phyloP scores from a whole-genome alignment of 768 basidiomycete genomes.

The Macrocybe gigantea region DNA sequence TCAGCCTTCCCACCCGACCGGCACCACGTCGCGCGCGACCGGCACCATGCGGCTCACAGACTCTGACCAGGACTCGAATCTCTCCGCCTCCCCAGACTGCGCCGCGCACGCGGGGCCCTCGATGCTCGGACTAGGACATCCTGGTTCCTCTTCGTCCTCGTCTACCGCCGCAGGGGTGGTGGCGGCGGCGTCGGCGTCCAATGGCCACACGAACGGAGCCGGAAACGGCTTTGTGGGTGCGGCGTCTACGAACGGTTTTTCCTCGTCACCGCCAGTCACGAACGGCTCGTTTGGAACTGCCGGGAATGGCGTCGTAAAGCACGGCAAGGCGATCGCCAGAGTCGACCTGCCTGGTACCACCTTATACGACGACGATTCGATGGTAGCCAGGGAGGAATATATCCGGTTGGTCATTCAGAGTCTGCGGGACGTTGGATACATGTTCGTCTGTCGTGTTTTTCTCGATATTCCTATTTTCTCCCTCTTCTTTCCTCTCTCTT shows the following conservation, averaged over 20 bases:
- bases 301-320: constrained; percentile 48
- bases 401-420: constrained; percentile 86
- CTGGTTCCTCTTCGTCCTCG: too few species aligned
- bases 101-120: constrained; percentile 50
- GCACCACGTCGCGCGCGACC: constrained; percentile 19
- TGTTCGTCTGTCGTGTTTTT: constrained; percentile 33
- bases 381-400: constrained; percentile 85
- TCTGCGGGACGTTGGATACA: constrained; percentile 80
- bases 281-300: constrained; percentile 27
- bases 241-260: constrained; percentile 25
- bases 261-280: constrained; percentile 21
- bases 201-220: constrained; percentile 41
- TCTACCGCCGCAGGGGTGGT: constrained; percentile 9
- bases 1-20: constrained; percentile 21
- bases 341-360: constrained; percentile 68
- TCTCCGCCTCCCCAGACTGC: constrained; percentile 39
- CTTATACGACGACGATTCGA: constrained; percentile 66
- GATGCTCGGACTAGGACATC: constrained; percentile 30
- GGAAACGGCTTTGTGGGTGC: constrained; percentile 17
- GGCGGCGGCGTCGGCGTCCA: constrained; percentile 15
- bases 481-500: constrained; percentile 8
- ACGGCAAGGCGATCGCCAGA: constrained; percentile 47
- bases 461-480: background rate
- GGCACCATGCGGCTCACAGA: constrained; percentile 49
- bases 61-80: constrained; percentile 39